These are phyloP conservation scores for Setomelanomma holmii DNA, from an alignment of 2,329 filamentous ascomycete species.

Conservation along the genomic window DNA sequence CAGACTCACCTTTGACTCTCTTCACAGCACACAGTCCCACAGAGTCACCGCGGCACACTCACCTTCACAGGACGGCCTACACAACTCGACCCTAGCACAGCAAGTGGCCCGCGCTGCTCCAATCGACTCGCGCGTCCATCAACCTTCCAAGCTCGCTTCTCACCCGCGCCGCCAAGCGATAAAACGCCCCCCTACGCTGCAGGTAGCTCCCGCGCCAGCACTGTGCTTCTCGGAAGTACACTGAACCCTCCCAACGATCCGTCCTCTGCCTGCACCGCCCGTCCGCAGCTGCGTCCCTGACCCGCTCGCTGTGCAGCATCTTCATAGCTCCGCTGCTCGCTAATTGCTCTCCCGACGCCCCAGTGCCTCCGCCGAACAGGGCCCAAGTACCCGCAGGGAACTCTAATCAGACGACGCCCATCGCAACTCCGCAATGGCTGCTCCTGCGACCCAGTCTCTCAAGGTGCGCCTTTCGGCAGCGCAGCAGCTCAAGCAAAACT, in stretches of 20 bases:
- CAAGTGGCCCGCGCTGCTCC: slow-evolving; percentile 14
- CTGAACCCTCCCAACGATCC: slow-evolving; percentile 25
- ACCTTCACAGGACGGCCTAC: slow-evolving; percentile 1
- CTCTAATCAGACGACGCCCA: slow-evolving; percentile 32
- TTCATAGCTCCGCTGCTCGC: slow-evolving; percentile 19
- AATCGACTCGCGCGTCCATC: slow-evolving; percentile 26
- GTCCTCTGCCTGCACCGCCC: slow-evolving; percentile 14
- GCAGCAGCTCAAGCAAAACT: not conserved
- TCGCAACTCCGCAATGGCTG: slow-evolving; percentile 65
- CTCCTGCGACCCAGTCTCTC: slow-evolving; percentile 85
- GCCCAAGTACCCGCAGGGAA: slow-evolving; percentile 24
- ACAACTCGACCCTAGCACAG: slow-evolving; percentile 13
- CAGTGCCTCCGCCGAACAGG: slow-evolving; percentile 29
- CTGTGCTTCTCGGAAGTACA: slow-evolving; percentile 21
- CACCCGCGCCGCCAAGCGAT: slow-evolving; percentile 45
- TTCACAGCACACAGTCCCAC: slow-evolving; percentile 1
- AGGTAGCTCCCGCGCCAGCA: slow-evolving; percentile 37
- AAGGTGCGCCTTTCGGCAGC: slow-evolving; percentile 67
- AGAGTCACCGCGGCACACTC: not conserved
- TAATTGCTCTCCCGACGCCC: slow-evolving; percentile 23
- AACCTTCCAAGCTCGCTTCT: slow-evolving; percentile 40
- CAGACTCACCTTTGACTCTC: not conserved
- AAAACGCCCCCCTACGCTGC: slow-evolving; percentile 45
- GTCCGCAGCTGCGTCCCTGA: slow-evolving; percentile 15
- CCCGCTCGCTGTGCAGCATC: slow-evolving; percentile 4